A percentile compares a stretch with the other conserved stretches of the same genome.
phyloP scores from a whole-genome alignment of 2,329 filamentous ascomycete species.

The Microcyclospora tardicrescens region DNA sequence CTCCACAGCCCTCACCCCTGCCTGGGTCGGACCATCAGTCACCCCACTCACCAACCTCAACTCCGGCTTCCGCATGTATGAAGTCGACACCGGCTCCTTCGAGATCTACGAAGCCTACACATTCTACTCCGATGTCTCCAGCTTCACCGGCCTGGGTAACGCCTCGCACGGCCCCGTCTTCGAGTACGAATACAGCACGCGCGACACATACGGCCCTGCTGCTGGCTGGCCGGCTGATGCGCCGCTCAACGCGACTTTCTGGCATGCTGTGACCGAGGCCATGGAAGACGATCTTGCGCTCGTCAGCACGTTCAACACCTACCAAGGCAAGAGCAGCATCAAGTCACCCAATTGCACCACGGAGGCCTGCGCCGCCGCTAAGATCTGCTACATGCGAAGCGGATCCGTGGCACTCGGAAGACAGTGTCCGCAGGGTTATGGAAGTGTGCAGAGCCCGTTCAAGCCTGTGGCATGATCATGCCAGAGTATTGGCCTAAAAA shows the following conservation, averaged over 20 bases:
- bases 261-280: conserved; percentile 44
- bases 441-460: conserved; percentile 30
- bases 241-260: conserved; percentile 47
- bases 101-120: conserved; percentile 43
- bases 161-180: conserved; percentile 33
- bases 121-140: conserved; percentile 39
- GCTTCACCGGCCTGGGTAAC: conserved; percentile 27
- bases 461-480: not conserved
- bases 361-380: conserved; percentile 38
- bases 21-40: conserved; percentile 40
- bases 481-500: no score
- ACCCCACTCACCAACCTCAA: conserved; percentile 44
- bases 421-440: conserved; percentile 39
- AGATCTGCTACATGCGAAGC: conserved; percentile 47
- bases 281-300: conserved; percentile 41
- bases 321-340: conserved; percentile 40
- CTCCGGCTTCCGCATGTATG: conserved; percentile 41
- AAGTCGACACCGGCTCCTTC: conserved; percentile 42
- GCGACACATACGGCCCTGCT: conserved; percentile 35
- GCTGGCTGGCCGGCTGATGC: conserved; percentile 34
- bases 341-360: conserved; percentile 41
- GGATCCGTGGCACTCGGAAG: conserved; percentile 40
- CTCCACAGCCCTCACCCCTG: conserved; percentile 33
- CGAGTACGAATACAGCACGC: conserved; percentile 39
- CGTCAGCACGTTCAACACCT: conserved; percentile 38